A percentile compares a stretch with the other conserved stretches of the same genome.
Evolutionary conservation across 2,329 filamentous ascomycete species (phyloP).

Genomic region (Grosmannia clavigera): DNA sequence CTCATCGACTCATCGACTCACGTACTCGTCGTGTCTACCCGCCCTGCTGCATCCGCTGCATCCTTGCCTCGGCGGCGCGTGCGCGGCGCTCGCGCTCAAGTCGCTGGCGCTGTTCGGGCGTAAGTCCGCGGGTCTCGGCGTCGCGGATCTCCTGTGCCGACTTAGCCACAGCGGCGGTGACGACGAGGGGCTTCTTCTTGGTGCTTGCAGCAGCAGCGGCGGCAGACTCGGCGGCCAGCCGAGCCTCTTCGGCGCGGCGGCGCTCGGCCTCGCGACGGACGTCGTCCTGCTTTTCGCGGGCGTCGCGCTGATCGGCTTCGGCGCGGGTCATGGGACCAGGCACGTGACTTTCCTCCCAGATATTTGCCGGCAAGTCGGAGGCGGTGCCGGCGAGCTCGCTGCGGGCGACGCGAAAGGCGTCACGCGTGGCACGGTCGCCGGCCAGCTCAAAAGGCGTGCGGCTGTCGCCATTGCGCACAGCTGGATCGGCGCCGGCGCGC

Average conservation of each 20-base stretch:
- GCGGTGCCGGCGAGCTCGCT: slow-evolving; percentile 63
- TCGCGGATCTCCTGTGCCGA: slow-evolving; percentile 70
- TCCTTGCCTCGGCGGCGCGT: slow-evolving; percentile 79
- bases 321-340: slow-evolving; percentile 56
- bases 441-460: slow-evolving; percentile 78
- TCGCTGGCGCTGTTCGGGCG: slow-evolving; percentile 71
- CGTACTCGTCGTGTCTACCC: not conserved
- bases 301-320: slow-evolving; percentile 58
- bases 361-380: slow-evolving; percentile 31
- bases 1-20: not conserved
- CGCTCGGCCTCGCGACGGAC: slow-evolving; percentile 58
- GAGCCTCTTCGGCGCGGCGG: slow-evolving; percentile 61
- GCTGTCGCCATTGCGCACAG: slow-evolving; percentile 57
- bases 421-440: slow-evolving; percentile 72
- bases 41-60: slow-evolving; percentile 49
- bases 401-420: slow-evolving; percentile 83
- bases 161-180: slow-evolving; percentile 49
- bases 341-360: slow-evolving; percentile 53
- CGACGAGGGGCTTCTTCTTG: slow-evolving; percentile 30
- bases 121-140: slow-evolving; percentile 74
- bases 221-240: slow-evolving; percentile 54
- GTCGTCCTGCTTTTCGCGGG: slow-evolving; percentile 57
- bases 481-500: slow-evolving; percentile 66
- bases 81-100: slow-evolving; percentile 83
- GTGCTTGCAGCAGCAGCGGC: slow-evolving; percentile 25